These are phyloP conservation scores for Dendrobium nobile DNA, from an alignment of 106 monocot species.

Conservation along the genomic window DNA sequence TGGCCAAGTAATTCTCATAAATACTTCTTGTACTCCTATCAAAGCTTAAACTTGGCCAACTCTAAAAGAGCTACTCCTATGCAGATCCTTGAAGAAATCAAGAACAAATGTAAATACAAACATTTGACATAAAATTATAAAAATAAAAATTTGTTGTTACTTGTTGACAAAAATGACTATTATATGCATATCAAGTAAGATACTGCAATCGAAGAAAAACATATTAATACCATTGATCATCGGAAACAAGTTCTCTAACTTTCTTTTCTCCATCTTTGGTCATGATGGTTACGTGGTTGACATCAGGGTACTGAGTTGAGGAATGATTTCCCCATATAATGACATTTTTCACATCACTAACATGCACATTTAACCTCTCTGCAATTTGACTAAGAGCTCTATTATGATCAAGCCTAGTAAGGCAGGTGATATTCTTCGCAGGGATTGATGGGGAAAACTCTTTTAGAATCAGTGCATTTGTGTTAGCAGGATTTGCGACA, in stretches of 20 bases:
- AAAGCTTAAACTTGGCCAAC: too few relatives aligned
- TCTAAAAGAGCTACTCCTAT: too few relatives aligned
- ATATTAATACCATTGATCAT: constrained; percentile 38
- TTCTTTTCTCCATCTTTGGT: constrained; percentile 39
- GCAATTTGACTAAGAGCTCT: constrained; percentile 81
- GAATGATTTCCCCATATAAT: constrained; percentile 66
- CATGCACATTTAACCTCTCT: constrained; percentile 58
- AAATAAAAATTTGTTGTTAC: background rate
- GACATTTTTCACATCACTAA: constrained; percentile 57
- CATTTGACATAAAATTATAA: background rate
- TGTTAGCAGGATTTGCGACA: constrained; percentile 87
- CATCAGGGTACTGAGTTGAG: constrained; percentile 59
- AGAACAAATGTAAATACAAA: background rate
- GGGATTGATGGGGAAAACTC: constrained; percentile 85
- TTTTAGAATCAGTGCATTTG: constrained; percentile 79
- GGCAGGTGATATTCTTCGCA: constrained; percentile 77
- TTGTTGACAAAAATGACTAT: background rate
- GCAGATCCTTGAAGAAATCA: background rate
- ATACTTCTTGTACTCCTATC: too few relatives aligned
- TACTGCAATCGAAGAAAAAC: background rate
- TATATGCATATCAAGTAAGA: background rate
- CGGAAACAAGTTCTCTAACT: constrained; percentile 34
- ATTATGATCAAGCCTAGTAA: constrained; percentile 87
- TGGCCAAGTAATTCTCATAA: too few relatives aligned
- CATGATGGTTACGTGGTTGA: constrained; percentile 47